Evolutionary conservation across 2,329 filamentous ascomycete species (phyloP), one percentile per base, ranked within the genome.

Genomic region (Colletotrichum echinochloae): DNA sequence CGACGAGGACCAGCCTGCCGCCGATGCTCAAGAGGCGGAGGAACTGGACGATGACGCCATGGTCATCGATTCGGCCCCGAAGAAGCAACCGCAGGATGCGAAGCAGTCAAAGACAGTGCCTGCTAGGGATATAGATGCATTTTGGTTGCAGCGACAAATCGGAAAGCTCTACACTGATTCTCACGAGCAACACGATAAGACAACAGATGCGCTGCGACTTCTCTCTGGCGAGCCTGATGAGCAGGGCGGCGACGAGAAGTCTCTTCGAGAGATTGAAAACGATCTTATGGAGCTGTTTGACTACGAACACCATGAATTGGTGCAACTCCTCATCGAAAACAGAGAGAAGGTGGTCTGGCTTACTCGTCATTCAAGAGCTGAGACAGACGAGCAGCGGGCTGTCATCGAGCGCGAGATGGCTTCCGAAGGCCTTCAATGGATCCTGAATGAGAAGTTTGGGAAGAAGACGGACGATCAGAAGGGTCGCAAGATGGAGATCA

Each of bases 241-340:
- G 75, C 80, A 82, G 60, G 91, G 92, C 65, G 94, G 92, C 20
- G 91, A 95, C 70, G 94, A 97, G 77, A 95, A 93, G 80, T 88
- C 93, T 18, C 85, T 98, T 37, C 91, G 95, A 76, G 95, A 99
- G 77, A 95, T 98, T 66, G 96, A 99, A 78, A 99, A 99, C 80
- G 96, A 99, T 73, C 86, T 99, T 68, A 98, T 98, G 93, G 96
- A 98, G 76, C 88, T 99, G 0, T 98, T 99, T 76, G 96, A 99
- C 77, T 99, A 97, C 77, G 95, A 98, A 76, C 93, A 98, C 77
- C 94, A 97, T 72, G 94, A 98, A 73, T 87, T 98, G 65, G 96
- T 98, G 33, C 91, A 94, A 73, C 95, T 94, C 80, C 87, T 99
- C 20, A 94, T 98, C 66, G 90, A 92, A 75, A 99, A 99, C 81